Conservation (phyloP, 1,284 basidiomycete genomes). For the Ustilago cynodontis region DNA sequence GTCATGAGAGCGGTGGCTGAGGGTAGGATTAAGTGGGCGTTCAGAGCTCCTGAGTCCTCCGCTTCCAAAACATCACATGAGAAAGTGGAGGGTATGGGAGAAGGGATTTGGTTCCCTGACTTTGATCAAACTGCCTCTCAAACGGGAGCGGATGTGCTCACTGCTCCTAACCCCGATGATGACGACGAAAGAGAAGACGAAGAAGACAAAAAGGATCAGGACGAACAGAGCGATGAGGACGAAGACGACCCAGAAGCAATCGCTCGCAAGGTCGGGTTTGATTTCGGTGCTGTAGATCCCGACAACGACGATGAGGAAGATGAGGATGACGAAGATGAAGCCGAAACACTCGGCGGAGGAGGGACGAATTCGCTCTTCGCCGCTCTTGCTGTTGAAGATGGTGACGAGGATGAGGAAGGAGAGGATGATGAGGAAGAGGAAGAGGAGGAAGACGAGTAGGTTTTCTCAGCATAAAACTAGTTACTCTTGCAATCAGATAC, state of each 20-base stretch:
- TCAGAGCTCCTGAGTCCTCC: conserved; percentile 69
- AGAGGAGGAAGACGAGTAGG: background rate
- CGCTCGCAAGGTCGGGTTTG: conserved; percentile 34
- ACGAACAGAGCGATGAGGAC: conserved; percentile 6
- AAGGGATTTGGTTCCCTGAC: conserved; percentile 45
- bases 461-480: background rate
- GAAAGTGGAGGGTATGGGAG: conserved; percentile 1
- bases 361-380: conserved; percentile 34
- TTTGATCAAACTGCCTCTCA: background rate
- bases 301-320: conserved; percentile 24
- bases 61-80: background rate
- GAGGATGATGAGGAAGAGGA: conserved; percentile 17
- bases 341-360: conserved; percentile 1
- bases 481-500: conserved; percentile 12
- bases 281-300: conserved; percentile 27
- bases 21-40: conserved; percentile 83
- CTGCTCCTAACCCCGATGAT: conserved; percentile 35
- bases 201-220: conserved; percentile 23
- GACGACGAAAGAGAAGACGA: conserved; percentile 29
- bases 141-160: conserved; percentile 28
- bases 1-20: conserved; percentile 78
- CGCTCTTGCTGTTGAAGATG: conserved; percentile 45
- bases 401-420: conserved; percentile 31
- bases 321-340: conserved; percentile 6
- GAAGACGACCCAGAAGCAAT: conserved; percentile 20